Conservation (phyloP, 169 alveolate genomes). For the Plasmodium knowlesi region DNA sequence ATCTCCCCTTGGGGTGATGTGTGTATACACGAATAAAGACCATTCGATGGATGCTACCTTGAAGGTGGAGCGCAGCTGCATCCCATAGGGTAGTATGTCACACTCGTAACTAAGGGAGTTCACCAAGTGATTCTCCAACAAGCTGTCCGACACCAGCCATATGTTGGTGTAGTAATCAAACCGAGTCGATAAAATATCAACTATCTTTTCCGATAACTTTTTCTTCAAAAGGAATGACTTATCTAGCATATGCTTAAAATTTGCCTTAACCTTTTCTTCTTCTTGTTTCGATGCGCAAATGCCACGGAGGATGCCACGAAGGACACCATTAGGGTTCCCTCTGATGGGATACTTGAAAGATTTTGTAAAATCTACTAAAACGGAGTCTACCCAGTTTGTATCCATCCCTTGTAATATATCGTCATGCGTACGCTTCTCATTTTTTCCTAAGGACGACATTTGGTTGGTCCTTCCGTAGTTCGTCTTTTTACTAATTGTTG, state of each 20-base stretch:
- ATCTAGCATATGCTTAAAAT: slow-evolving; percentile 10
- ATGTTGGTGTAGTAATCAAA: slow-evolving; percentile 38
- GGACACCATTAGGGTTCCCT: not conserved
- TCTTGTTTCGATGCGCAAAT: not conserved
- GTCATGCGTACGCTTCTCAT: not conserved
- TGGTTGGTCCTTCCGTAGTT: not conserved
- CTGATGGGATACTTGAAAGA: not conserved
- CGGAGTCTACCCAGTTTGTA: not conserved
- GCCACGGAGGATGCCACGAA: not conserved
- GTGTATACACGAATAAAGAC: not conserved
- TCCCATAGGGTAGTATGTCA: slow-evolving; percentile 42
- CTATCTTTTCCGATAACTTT: slow-evolving; percentile 14
- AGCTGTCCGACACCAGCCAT: slow-evolving; percentile 35
- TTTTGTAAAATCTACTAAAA: not conserved
- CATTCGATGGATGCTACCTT: not conserved
- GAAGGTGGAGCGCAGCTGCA: slow-evolving; percentile 29
- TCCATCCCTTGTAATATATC: not conserved
- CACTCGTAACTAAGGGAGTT: slow-evolving; percentile 34
- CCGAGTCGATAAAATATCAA: slow-evolving; percentile 21
- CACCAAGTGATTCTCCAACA: slow-evolving; percentile 12
- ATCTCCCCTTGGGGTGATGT: not conserved
- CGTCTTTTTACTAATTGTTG: not conserved
- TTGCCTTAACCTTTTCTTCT: not conserved
- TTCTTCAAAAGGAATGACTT: slow-evolving; percentile 11
- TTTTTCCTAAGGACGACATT: not conserved